These are phyloP conservation scores for Jacaranda copaia DNA, from an alignment of 257 asterid species.

Conservation along the genomic window DNA sequence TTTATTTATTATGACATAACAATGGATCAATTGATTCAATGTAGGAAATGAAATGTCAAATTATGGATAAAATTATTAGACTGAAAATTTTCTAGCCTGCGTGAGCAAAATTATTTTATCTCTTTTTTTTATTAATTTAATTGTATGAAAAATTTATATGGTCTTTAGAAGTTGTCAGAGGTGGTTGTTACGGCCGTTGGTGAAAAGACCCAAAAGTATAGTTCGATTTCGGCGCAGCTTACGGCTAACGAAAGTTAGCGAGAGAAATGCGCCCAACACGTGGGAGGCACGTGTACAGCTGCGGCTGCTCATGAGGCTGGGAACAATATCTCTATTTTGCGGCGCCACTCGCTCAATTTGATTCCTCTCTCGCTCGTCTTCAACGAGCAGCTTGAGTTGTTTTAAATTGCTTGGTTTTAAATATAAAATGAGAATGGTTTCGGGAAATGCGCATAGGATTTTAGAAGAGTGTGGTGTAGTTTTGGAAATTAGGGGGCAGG, in stretches of 20 bases:
- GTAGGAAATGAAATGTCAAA: not conserved
- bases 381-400: too few species aligned
- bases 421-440: too few species aligned
- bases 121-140: not conserved
- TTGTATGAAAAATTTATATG: not conserved
- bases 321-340: conserved; percentile 37
- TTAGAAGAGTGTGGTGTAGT: too few species aligned
- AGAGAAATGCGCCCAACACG: conserved; percentile 31
- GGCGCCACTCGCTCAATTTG: conserved; percentile 41
- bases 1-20: too few species aligned
- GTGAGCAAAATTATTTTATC: not conserved
- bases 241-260: conserved; percentile 7
- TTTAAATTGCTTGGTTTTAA: too few species aligned
- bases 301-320: conserved; percentile 20
- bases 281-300: conserved; percentile 40
- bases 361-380: not conserved
- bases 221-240: conserved; percentile 32
- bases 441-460: too few species aligned
- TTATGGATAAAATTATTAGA: not conserved
- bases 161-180: not conserved
- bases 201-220: not conserved
- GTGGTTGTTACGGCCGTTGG: conserved; percentile 9
- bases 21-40: too few species aligned
- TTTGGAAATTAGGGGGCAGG: too few species aligned
- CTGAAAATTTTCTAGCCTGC: not conserved